Conservation (phyloP, 2,329 filamentous ascomycete species). For the Cryphonectria radicalis region DNA sequence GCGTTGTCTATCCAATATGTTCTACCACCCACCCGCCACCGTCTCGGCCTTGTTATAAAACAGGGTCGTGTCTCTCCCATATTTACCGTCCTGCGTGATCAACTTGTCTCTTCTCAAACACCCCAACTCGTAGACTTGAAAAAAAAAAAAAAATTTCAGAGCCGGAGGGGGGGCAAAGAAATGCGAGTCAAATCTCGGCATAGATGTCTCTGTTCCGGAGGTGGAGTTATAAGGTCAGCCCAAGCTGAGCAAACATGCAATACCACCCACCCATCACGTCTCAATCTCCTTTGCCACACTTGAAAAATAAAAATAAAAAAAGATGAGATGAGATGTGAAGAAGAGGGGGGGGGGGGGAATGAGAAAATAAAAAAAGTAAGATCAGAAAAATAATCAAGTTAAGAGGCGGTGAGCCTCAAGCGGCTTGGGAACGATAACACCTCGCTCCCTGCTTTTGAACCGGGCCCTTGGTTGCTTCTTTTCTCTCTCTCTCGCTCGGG, state of each 20-base stretch:
- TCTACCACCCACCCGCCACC: neutral
- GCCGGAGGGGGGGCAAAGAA: neutral
- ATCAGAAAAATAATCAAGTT: neutral
- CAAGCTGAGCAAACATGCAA: slow-evolving; percentile 6
- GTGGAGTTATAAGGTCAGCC: neutral
- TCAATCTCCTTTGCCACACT: neutral
- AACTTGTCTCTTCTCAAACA: neutral
- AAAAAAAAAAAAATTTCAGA: too few species aligned
- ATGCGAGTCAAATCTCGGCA: slow-evolving; percentile 1
- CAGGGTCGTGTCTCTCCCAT: neutral
- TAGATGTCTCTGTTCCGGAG: slow-evolving; percentile 7
- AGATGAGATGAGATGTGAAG: too few species aligned
- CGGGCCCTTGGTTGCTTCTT: neutral
- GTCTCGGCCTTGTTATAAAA: neutral
- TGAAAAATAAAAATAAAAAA: too few species aligned
- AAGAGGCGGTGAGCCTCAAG: neutral
- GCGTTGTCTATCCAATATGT: neutral
- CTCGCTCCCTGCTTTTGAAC: neutral
- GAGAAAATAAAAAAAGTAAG: neutral
- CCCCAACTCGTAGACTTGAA: neutral
- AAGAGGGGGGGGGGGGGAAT: too few species aligned
- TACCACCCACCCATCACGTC: neutral
- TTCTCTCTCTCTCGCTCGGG: neutral
- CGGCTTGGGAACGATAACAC: neutral
- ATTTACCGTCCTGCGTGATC: neutral